Conservation (phyloP, 2,329 filamentous ascomycete species). For the Epichloe sp. region DNA sequence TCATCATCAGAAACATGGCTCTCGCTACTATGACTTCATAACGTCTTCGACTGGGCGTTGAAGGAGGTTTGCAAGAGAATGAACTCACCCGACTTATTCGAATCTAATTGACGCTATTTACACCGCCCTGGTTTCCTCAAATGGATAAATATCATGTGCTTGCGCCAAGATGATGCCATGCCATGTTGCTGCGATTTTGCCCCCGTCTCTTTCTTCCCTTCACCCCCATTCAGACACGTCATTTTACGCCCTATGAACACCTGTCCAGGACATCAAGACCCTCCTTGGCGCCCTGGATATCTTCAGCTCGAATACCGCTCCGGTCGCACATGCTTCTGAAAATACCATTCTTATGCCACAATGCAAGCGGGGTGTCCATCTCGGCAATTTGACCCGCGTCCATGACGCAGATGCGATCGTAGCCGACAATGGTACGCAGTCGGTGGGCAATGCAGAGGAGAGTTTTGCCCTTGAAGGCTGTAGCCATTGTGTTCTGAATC, state of each 20-base stretch:
- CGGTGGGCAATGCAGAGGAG: constrained; percentile 87
- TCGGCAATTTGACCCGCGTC: constrained; percentile 79
- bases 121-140: no score
- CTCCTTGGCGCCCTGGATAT: constrained; percentile 33
- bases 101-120: no score
- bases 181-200: no score
- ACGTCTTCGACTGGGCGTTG: no score
- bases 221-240: neutral
- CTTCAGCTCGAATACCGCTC: constrained; percentile 56
- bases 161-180: no score
- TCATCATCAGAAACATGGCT: no score
- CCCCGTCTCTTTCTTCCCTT: neutral
- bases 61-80: no score
- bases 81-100: no score
- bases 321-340: constrained; percentile 85
- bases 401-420: constrained; percentile 96
- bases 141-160: no score
- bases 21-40: no score
- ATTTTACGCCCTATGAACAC: neutral
- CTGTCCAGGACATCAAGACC: constrained; percentile 15
- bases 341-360: constrained; percentile 66
- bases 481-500: constrained; percentile 80
- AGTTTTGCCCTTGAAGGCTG: constrained; percentile 75
- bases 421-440: constrained; percentile 81
- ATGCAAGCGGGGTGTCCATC: constrained; percentile 58